phyloP scores from a whole-genome alignment of 495 filamentous ascomycete species.

The Xylaria grammica region DNA sequence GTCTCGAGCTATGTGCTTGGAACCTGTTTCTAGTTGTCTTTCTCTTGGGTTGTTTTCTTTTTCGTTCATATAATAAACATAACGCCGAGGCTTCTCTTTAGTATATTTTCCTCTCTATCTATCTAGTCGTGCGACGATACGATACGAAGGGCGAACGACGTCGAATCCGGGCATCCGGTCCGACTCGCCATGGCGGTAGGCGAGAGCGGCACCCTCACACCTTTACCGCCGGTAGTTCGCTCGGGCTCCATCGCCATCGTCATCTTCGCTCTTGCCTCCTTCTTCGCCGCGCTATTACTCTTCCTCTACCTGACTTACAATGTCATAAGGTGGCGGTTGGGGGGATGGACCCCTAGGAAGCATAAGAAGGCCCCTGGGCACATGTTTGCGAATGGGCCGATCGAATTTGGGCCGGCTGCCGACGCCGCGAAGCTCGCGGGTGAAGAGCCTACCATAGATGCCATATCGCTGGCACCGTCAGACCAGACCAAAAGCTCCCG shows the following conservation, averaged over 20 bases:
- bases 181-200: constrained; percentile 1
- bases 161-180: neutral
- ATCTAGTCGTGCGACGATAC: neutral
- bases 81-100: neutral
- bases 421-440: constrained; percentile 25
- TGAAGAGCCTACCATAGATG: neutral
- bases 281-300: constrained; percentile 57
- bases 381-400: constrained; percentile 17
- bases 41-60: neutral
- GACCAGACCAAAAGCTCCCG: constrained; percentile 29
- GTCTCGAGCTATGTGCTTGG: constrained; percentile 5
- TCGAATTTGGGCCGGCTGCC: constrained; percentile 28
- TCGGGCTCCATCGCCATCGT: constrained; percentile 61
- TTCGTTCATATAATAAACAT: constrained; percentile 8
- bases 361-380: neutral
- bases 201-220: constrained; percentile 40
- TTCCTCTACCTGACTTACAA: constrained; percentile 64
- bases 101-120: neutral
- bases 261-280: constrained; percentile 64
- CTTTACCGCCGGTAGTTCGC: constrained; percentile 55
- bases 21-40: neutral
- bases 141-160: constrained; percentile 1
- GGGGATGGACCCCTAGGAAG: neutral
- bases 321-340: constrained; percentile 59
- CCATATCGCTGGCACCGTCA: constrained; percentile 18